These are phyloP conservation scores for Boletus sp. DNA, from an alignment of 768 basidiomycete genomes.

Conservation along the genomic window DNA sequence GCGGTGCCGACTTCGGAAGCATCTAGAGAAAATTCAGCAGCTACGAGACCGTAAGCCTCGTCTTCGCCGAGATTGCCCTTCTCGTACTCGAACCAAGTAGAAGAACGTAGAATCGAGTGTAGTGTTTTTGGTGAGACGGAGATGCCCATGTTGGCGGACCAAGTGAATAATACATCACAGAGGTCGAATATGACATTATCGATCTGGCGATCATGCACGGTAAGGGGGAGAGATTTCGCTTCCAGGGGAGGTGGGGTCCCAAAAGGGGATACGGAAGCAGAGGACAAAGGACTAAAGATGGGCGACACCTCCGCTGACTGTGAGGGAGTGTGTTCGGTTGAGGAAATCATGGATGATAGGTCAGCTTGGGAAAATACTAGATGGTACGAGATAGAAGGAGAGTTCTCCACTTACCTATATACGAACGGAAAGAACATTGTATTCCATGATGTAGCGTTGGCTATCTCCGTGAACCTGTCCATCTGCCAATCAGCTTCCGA, in stretches of 20 bases:
- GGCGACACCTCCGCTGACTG: neutral
- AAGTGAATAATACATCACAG: conserved; percentile 23
- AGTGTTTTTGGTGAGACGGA: conserved; percentile 11
- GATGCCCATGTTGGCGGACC: conserved; percentile 15
- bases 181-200: conserved; percentile 25
- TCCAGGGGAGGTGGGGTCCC: conserved; percentile 1
- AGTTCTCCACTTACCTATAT: neutral
- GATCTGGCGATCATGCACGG: conserved; percentile 9
- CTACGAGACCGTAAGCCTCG: conserved; percentile 4
- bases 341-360: conserved; percentile 1
- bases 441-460: neutral
- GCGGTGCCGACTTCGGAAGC: conserved; percentile 8
- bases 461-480: neutral
- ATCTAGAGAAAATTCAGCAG: conserved; percentile 17
- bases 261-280: neutral
- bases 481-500: neutral
- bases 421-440: neutral
- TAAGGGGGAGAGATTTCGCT: neutral
- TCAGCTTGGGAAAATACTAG: neutral
- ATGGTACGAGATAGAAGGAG: neutral
- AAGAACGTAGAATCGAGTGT: conserved; percentile 10
- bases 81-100: conserved; percentile 21
- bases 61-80: conserved; percentile 17
- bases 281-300: neutral
- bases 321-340: neutral